Evolutionary conservation across 345 rosid species (phyloP).

Genomic region (Aegle marmelos): DNA sequence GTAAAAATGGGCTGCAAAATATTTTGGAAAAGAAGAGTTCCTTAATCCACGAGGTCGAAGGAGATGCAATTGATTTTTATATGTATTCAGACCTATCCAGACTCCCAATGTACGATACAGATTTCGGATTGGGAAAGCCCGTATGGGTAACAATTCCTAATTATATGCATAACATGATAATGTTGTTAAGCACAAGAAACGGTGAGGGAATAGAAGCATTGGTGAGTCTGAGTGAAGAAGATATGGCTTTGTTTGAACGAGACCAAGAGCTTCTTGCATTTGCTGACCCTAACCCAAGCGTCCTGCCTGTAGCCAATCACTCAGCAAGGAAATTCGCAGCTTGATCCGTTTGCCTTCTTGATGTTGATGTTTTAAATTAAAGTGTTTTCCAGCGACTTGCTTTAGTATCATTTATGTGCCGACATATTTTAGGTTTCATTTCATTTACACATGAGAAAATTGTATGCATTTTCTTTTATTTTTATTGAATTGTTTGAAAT

Average conservation of each 20-base stretch:
- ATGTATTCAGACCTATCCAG: slow-evolving; percentile 23
- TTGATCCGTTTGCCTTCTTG: background rate
- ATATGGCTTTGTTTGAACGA: slow-evolving; percentile 25
- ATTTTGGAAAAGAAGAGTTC: slow-evolving; percentile 3
- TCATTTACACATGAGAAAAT: background rate
- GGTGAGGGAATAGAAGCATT: slow-evolving; percentile 35
- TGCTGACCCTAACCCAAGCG: slow-evolving; percentile 2
- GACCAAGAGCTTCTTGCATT: slow-evolving; percentile 9
- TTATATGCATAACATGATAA: background rate
- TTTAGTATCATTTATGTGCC: no score
- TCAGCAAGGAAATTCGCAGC: background rate
- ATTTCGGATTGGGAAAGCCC: slow-evolving; percentile 45
- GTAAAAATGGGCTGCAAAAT: background rate
- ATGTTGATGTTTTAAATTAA: background rate
- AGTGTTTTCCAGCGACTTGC: background rate
- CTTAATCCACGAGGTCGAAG: slow-evolving; percentile 15
- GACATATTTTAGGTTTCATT: no score
- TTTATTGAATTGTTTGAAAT: background rate
- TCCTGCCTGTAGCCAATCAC: slow-evolving; percentile 29
- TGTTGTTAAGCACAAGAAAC: slow-evolving; percentile 9
- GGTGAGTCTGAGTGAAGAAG: slow-evolving; percentile 34
- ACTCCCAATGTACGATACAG: slow-evolving; percentile 23
- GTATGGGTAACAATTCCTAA: slow-evolving; percentile 30
- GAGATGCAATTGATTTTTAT: slow-evolving; percentile 26
- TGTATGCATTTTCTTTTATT: background rate